Evolutionary conservation across 164 flowering plant species (phyloP), one percentile per base, ranked within the genome.

Genomic region (Saururus chinensis): DNA sequence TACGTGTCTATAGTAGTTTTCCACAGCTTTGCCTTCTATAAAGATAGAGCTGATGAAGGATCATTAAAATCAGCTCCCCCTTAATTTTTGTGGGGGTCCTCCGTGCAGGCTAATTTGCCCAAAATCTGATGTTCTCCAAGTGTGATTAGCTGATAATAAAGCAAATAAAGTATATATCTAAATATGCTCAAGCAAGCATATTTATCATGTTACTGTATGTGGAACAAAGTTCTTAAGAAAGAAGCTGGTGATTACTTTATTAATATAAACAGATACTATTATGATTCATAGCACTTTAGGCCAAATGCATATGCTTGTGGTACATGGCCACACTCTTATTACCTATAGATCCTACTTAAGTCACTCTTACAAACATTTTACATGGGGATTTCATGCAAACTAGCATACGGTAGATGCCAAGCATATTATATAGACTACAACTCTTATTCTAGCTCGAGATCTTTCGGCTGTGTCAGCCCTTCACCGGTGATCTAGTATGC

Each of bases 1-100:
- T n/a, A n/a, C n/a, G n/a, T n/a, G n/a, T n/a, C n/a, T n/a, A n/a
- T n/a, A n/a, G n/a, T n/a, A n/a, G n/a, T n/a, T n/a, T n/a, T n/a
- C n/a, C n/a, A n/a, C n/a, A n/a, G n/a, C 37, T 30, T 30, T 30
- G 2, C 37, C 37, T 30, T 8, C 6, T 22, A 19, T 21, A 26
- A 35, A 10, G 40, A n/a, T 35, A 40, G 40, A 65, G 60, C 22
- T 63, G 35, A 25, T 60, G 19, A 9, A 49, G 37, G 48, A 56
- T 14, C 21, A 65, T 63, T 8, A 23, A 58, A 64, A 51, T 59
- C 62, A 59, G 73, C 69, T 61, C 60, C 73, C 78, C 74, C 75
- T 22, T 61, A 19, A 49, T 66, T 68, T 75, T 70, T 68, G 26
- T 21, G 45, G 54, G 62, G 62, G 63, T 37, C 25, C 63, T 25